Evolutionary conservation across 2,329 filamentous ascomycete species (phyloP), one percentile per base, ranked within the genome.

Genomic region (Fusarium sambucinum): DNA sequence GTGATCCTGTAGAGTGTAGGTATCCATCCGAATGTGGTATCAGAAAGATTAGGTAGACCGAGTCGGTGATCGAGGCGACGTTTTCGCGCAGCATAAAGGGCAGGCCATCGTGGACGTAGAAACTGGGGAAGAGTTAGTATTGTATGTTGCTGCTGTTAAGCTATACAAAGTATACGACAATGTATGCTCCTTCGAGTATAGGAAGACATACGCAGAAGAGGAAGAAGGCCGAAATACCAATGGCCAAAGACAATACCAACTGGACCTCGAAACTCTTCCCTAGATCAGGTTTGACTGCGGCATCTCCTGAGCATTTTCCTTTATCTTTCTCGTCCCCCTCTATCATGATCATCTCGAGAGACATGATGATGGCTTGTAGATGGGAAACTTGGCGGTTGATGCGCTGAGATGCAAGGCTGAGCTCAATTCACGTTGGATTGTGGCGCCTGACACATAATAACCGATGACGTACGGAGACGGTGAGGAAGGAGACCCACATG

Each of bases 21-120:
- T 46, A 99, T 96, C 96, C 96, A 99, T 74, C 95, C 95, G 71
- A 98, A 92, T 75, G 97, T 89, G 45, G 88, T 91, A 76, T 94
- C 88, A 19, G 95, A 92, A 12, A 99, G 86, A 33, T 90, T 85
- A 9, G 96, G 96, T 21, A 98, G 84, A 30, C 85, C 80, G 63
- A 84, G 80, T 30, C 80, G 77, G 38, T 83, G 82, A 75, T 90
- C 84, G 71, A 88, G 88, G 68, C 92, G 90, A 73, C 90, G 90
- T 80, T 94, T 96, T 59, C 96, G 89, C 46, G 96, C 96, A 32
- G 94, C 91, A 78, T 98, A 99, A 2, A 99, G 86, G 23, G 90
- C 86, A 48, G 92, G 91, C 96, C 96, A 99, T 88, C 93, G 89
- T 69, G 94, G 94, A 48, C 96, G 91, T 27, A 99, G 83, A 47